Evolutionary conservation across 169 alveolate species (phyloP).

Genomic region (Besnoitia besnoiti): DNA sequence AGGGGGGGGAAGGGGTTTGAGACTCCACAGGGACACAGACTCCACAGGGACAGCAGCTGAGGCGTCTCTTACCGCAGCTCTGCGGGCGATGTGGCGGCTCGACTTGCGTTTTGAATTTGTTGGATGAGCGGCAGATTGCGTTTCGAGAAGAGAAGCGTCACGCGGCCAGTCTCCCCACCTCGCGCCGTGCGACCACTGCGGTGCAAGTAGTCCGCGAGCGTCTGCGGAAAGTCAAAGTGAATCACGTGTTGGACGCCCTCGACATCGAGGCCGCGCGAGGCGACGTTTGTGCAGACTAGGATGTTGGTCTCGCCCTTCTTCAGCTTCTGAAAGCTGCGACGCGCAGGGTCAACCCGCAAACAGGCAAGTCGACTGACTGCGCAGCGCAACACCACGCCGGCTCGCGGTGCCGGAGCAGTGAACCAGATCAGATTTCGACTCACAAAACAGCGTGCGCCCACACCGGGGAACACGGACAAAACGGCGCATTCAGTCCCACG

Average conservation of each 20-base stretch:
- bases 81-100: conserved; percentile 17
- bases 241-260: conserved; percentile 95
- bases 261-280: conserved; percentile 97
- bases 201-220: conserved; percentile 91
- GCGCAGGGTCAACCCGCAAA: too few species aligned
- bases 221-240: conserved; percentile 95
- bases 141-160: conserved; percentile 30
- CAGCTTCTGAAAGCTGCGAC: conserved; percentile 86
- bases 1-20: too few species aligned
- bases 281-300: conserved; percentile 97
- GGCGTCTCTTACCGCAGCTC: conserved; percentile 14
- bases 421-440: too few species aligned
- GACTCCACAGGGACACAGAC: too few species aligned
- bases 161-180: conserved; percentile 97
- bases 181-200: conserved; percentile 99
- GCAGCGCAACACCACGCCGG: too few species aligned
- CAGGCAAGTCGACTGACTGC: too few species aligned
- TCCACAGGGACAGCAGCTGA: too few species aligned
- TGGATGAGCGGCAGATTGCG: conserved; percentile 55
- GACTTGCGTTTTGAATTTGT: conserved; percentile 35
- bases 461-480: too few species aligned
- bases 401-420: too few species aligned
- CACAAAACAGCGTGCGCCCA: too few species aligned
- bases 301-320: conserved; percentile 91
- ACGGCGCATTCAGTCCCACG: too few species aligned